Conservation (phyloP, 1,284 basidiomycete genomes). For the Stereum hirsutum region DNA sequence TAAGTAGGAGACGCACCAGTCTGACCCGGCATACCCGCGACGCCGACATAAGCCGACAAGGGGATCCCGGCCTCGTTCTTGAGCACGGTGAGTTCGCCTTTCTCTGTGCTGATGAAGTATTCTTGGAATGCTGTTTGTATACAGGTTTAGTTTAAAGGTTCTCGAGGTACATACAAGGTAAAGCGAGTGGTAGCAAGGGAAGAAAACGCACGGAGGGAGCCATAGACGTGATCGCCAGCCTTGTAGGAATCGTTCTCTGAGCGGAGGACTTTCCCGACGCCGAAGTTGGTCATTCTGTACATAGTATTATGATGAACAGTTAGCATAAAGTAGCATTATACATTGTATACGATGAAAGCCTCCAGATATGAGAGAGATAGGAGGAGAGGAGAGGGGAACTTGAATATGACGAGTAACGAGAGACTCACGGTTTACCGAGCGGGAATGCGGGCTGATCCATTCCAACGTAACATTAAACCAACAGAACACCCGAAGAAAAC, state of each 20-base stretch:
- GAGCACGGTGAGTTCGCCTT: background rate
- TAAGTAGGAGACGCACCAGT: background rate
- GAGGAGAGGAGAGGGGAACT: background rate
- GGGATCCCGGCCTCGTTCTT: background rate
- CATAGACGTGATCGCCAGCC: slow-evolving; percentile 22
- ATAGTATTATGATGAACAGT: too few relatives aligned
- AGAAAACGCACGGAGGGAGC: slow-evolving; percentile 15
- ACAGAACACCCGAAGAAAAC: background rate
- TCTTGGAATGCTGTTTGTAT: background rate
- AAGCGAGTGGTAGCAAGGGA: too few relatives aligned
- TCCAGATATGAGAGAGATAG: too few relatives aligned
- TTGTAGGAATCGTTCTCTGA: slow-evolving; percentile 18
- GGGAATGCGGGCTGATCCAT: slow-evolving; percentile 4
- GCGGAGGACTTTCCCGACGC: slow-evolving; percentile 20
- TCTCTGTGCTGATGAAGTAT: background rate
- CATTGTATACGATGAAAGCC: too few relatives aligned
- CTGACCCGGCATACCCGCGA: background rate
- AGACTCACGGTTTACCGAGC: slow-evolving; percentile 12
- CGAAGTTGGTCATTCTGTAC: slow-evolving; percentile 13
- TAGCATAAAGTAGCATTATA: too few relatives aligned
- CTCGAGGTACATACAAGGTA: too few relatives aligned
- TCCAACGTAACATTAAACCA: too few relatives aligned
- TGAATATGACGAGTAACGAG: background rate
- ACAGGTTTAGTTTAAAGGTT: too few relatives aligned
- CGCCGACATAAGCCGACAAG: background rate